A percentile compares a stretch with the other conserved stretches of the same genome.
These are phyloP conservation scores for Tylopilus subfusipes DNA, from an alignment of 768 basidiomycete genomes.

Conservation along the genomic window DNA sequence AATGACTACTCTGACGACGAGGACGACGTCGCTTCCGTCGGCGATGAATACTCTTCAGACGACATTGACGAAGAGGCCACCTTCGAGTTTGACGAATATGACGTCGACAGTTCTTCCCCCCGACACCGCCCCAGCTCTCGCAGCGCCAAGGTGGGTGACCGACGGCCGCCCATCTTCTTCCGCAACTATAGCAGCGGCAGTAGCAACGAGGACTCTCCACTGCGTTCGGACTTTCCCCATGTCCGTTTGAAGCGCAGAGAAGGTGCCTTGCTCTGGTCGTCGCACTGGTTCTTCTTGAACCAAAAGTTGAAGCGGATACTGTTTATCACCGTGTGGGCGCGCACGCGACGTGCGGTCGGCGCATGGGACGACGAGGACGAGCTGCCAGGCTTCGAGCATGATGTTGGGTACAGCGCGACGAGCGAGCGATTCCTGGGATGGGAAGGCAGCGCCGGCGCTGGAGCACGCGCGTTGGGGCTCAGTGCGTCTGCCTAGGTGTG, in stretches of 20 bases:
- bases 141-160: neutral
- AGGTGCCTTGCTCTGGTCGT: constrained; percentile 90
- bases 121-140: constrained; percentile 11
- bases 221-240: constrained; percentile 39
- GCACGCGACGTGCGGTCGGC: constrained; percentile 56
- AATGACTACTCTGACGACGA: constrained; percentile 77
- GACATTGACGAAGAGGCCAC: constrained; percentile 71
- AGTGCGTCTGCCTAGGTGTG: constrained; percentile 29
- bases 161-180: constrained; percentile 12
- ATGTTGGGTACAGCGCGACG: constrained; percentile 33
- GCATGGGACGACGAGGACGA: constrained; percentile 51
- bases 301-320: constrained; percentile 88
- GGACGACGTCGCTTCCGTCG: constrained; percentile 63
- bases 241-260: constrained; percentile 53
- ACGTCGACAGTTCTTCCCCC: constrained; percentile 47
- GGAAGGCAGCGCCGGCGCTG: constrained; percentile 74
- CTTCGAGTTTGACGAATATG: constrained; percentile 81
- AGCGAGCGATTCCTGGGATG: constrained; percentile 72
- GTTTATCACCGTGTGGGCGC: constrained; percentile 91
- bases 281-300: constrained; percentile 97
- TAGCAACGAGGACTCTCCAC: constrained; percentile 32
- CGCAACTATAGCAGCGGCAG: constrained; percentile 36
- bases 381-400: constrained; percentile 33
- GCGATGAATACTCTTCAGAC: constrained; percentile 66
- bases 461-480: constrained; percentile 79